Conservation (phyloP, 140 eudicot species). For the Stevia rebaudiana region DNA sequence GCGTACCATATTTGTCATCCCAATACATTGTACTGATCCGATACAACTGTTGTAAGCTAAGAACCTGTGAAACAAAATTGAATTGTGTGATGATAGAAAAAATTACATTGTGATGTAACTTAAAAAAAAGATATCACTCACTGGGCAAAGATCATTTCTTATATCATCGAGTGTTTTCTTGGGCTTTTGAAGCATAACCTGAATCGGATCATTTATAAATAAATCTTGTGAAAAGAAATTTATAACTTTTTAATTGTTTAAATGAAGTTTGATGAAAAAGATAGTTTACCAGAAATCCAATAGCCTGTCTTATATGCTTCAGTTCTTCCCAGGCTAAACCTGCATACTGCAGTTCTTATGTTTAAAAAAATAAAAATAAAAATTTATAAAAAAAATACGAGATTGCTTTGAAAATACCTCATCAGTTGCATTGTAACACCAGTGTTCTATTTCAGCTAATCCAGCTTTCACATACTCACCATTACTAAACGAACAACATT, state of each 20-base stretch:
- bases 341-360: conserved; percentile 75
- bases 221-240: neutral
- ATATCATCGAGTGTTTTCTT: conserved; percentile 84
- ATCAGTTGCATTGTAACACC: conserved; percentile 84
- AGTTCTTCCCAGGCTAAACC: conserved; percentile 97
- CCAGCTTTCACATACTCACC: conserved; percentile 84
- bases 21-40: conserved; percentile 96
- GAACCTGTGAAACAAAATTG: conserved; percentile 47
- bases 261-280: neutral
- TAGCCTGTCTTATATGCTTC: conserved; percentile 94
- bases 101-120: neutral
- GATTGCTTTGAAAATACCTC: conserved; percentile 44
- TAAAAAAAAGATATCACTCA: conserved; percentile 36
- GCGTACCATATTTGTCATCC: conserved; percentile 96
- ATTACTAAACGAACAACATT: conserved; percentile 79
- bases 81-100: conserved; percentile 2
- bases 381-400: neutral
- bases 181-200: conserved; percentile 93
- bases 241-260: neutral
- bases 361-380: conserved; percentile 3
- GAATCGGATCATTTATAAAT: conserved; percentile 18
- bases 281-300: conserved; percentile 71
- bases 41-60: conserved; percentile 87
- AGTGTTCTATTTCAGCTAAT: conserved; percentile 78
- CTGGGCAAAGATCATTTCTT: conserved; percentile 81